Conservation (phyloP, 371 early-diverging fungal genomes). For the Apophysomyces variabilis region DNA sequence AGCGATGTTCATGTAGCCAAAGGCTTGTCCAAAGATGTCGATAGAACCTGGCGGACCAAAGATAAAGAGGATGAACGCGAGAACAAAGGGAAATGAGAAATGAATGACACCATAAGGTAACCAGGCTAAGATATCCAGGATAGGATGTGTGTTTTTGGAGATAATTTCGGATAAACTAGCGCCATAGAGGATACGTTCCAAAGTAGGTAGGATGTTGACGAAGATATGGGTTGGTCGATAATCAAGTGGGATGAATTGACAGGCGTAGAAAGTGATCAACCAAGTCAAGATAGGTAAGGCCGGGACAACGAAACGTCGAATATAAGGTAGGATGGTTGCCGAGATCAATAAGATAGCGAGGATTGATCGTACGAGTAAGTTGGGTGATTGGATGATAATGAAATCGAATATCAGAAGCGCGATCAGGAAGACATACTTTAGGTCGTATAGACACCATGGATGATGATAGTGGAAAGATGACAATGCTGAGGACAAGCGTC, state of each 20-base stretch:
- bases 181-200: conserved; percentile 72
- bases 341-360: conserved; percentile 25
- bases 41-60: conserved; percentile 60
- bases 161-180: conserved; percentile 70
- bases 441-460: conserved; percentile 10
- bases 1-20: conserved; percentile 72
- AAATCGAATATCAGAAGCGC: conserved; percentile 26
- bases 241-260: conserved; percentile 65
- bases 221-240: conserved; percentile 67
- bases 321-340: conserved; percentile 38
- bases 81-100: conserved; percentile 66
- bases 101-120: conserved; percentile 77
- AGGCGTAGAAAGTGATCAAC: conserved; percentile 66
- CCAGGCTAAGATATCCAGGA: conserved; percentile 71
- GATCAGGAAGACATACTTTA: conserved; percentile 32
- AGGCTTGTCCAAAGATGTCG: conserved; percentile 60
- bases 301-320: conserved; percentile 56
- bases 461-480: not conserved
- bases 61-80: conserved; percentile 48
- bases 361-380: conserved; percentile 19
- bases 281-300: conserved; percentile 67
- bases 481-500: not conserved
- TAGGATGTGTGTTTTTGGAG: conserved; percentile 51
- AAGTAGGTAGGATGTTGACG: conserved; percentile 69
- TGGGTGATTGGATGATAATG: conserved; percentile 32